Percentiles rank a stretch among this genome's conserved stretches.
Evolutionary conservation across 2,329 filamentous ascomycete species (phyloP).

Genomic region (Nemania sp.): DNA sequence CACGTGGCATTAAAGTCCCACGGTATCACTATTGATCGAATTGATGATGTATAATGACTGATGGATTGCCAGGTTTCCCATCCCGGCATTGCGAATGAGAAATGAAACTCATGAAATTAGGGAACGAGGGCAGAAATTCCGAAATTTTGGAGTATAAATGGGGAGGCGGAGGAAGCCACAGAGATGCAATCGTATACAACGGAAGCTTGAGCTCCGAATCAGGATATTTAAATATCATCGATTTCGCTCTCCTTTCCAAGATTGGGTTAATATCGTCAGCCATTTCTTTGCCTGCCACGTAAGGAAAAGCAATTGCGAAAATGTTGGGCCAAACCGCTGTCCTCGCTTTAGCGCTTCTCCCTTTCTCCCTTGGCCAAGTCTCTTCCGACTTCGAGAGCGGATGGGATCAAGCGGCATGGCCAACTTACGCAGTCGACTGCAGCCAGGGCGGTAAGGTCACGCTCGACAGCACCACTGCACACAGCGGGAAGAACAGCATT

Average conservation of each 20-base stretch:
- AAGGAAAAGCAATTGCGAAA: conserved; percentile 25
- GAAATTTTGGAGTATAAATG: conserved; percentile 35
- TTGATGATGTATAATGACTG: neutral
- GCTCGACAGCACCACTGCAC: conserved; percentile 67
- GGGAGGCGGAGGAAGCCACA: conserved; percentile 26
- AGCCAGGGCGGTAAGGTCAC: conserved; percentile 68
- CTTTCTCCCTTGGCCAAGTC: conserved; percentile 64
- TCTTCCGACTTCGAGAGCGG: conserved; percentile 69
- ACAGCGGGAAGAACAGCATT: conserved; percentile 67
- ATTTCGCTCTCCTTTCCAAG: conserved; percentile 32
- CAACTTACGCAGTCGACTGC: conserved; percentile 69
- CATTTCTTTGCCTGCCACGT: conserved; percentile 7
- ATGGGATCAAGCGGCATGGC: conserved; percentile 68
- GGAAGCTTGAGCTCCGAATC: conserved; percentile 42
- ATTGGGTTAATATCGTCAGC: conserved; percentile 1
- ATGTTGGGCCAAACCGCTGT: conserved; percentile 60
- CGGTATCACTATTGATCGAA: conserved; percentile 2
- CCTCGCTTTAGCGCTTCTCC: conserved; percentile 60
- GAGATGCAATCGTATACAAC: conserved; percentile 37
- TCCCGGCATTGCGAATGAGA: neutral
- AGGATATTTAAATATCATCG: conserved; percentile 46
- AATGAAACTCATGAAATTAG: neutral
- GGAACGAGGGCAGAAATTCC: conserved; percentile 38
- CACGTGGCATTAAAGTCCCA: conserved; percentile 2
- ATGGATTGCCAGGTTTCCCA: neutral